Base-by-base conservation (phyloP, 345 rosid species). In the Hirschfeldia incana region DNA sequence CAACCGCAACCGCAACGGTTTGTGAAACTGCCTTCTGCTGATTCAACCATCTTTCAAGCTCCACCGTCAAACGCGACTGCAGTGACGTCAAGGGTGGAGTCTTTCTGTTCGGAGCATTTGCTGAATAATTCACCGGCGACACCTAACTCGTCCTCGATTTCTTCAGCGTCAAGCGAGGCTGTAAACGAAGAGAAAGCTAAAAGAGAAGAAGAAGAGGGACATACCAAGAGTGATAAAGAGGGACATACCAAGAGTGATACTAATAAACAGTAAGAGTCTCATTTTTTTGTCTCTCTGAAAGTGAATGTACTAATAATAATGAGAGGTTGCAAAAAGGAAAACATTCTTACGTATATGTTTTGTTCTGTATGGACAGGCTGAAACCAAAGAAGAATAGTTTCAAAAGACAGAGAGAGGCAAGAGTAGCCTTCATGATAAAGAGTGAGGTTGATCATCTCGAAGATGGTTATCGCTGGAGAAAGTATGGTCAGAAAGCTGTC, bases 131-230 rank as follows among this genome's bases (percentile, higher is more conserved):
- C 79, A 77, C 98, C 97, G 16, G 88, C 90, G 4, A 92, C 97
- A 15, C 97, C 98, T 12, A 92, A 92, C 88, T 87, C 91, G 34
- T 94, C 97, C 0, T 88, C 96, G 51, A 85, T 90, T 75, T 89
- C 98, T 0, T 92, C 97, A 13, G 97, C 87, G 8, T 90, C 96
- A 6, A 90, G 90, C 64, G 92, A 88, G 73, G 93, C 90, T 64
- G 76, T 84, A 8, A 86, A 85, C 36, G 87, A 88, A 30, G 93
- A 84, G 30, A 74, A 85, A 70, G 84, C 71, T 2, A 77, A 68
- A 66, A 80, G 6, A 53, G 59, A 39, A 39, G 46, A 39, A 39
- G 44, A 37, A 37, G 46, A 39, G 46, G 74, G 84, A 46, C 84
- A 84, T 74, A 84, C 87, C 49, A 71, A 70, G 73, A 80, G 16